Base-by-base conservation (phyloP, 2,329 filamentous ascomycete genomes). In the Elsinoe fawcettii region DNA sequence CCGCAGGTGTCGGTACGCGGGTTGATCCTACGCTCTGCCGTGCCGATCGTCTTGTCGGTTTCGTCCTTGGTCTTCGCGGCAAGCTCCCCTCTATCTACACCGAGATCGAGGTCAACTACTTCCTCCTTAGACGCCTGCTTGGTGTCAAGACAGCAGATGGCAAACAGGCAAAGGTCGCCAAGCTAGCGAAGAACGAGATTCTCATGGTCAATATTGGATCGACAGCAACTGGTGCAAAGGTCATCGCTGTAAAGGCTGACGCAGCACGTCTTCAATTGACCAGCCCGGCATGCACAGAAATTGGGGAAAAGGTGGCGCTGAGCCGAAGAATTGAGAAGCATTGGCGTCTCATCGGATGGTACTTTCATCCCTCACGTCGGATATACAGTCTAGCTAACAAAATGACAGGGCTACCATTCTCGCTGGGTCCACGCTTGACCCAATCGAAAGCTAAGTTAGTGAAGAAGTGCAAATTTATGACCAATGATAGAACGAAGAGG, bases 131-230 rank as follows among this genome's bases (percentile, higher is more conserved):
- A 67, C 84, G 93, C 67, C 81, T 99, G 61, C 83, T 99, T 58
- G 93, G 93, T 84, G 93, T 99, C 68, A 91, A 95, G 78, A 96
- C 93, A 47, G 90, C 92, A 62, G 93, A 99, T 66, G 93, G 93
- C 72, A 99, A 99, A 81, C 93, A 97, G 77, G 92, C 92, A 69
- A 99, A 99, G 86, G 93, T 99, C 64, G 90, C 91, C 67, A 99
- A 99, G 80, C 81, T 99, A 63, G 80, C 90, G 58, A 99, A 97
- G 85, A 96, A 96, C 76, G 93, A 99, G 75, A 90, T 97, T 68
- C 86, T 99, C 75, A 97, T 99, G 93, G 93, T 99, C 64, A 99
- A 99, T 80, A 99, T 99, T 71, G 93, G 93, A 61, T 96, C 90
- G 36, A 97, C 92, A 8, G 95, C 93, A 47, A 96, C 92, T 12